Evolutionary conservation across 2,329 filamentous ascomycete species (phyloP).

Genomic region (Phialophora expanda): DNA sequence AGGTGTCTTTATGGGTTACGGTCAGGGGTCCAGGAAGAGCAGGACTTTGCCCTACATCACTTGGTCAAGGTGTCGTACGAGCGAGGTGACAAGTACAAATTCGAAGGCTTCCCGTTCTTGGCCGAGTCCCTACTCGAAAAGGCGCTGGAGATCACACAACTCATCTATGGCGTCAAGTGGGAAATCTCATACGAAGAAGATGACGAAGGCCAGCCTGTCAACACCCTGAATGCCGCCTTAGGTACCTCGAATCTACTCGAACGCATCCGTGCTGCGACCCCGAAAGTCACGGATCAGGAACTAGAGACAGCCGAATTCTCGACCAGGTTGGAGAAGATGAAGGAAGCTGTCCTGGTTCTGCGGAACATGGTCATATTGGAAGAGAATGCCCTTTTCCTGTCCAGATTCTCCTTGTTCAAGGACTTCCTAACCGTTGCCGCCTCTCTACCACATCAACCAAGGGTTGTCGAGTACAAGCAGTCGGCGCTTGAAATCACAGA

Average conservation of each 20-base stretch:
- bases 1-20: slow-evolving; percentile 83
- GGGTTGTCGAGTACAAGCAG: slow-evolving; percentile 83
- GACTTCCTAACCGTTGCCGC: slow-evolving; percentile 84
- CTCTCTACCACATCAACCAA: slow-evolving; percentile 73
- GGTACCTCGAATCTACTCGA: slow-evolving; percentile 75
- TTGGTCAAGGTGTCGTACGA: slow-evolving; percentile 95
- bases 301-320: slow-evolving; percentile 56
- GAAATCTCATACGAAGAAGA: slow-evolving; percentile 73
- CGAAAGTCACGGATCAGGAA: slow-evolving; percentile 62
- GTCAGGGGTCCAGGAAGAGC: slow-evolving; percentile 77
- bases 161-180: slow-evolving; percentile 86
- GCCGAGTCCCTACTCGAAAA: slow-evolving; percentile 88
- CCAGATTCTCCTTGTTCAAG: slow-evolving; percentile 74
- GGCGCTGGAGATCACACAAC: slow-evolving; percentile 73
- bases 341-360: slow-evolving; percentile 84
- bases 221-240: slow-evolving; percentile 67
- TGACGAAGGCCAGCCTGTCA: slow-evolving; percentile 56
- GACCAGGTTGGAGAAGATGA: slow-evolving; percentile 75
- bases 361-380: slow-evolving; percentile 95
- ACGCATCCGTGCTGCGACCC: slow-evolving; percentile 68
- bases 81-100: slow-evolving; percentile 92
- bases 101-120: slow-evolving; percentile 86
- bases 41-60: slow-evolving; percentile 91
- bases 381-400: slow-evolving; percentile 83
- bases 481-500: slow-evolving; percentile 91